phyloP scores from a whole-genome alignment of 345 rosid genomes.

The Eucalyptus caleyi region DNA sequence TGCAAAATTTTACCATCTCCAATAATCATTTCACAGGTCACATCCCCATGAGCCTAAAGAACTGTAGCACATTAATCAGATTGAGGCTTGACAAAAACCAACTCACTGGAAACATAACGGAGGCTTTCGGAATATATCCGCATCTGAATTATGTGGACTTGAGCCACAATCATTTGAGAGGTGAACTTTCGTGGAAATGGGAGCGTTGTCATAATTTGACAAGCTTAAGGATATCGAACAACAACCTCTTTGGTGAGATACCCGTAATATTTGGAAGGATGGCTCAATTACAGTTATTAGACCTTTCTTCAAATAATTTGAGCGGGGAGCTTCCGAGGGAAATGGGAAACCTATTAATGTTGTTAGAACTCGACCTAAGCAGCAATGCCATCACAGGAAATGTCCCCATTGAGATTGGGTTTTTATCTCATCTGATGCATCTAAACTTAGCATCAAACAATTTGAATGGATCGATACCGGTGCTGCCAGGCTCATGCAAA shows the following conservation, averaged over 20 bases:
- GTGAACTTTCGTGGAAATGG: neutral
- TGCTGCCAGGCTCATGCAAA: too few species aligned
- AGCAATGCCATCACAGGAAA: neutral
- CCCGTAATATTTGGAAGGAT: neutral
- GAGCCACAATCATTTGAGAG: neutral
- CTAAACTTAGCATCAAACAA: neutral
- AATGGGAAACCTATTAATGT: neutral
- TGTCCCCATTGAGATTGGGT: neutral
- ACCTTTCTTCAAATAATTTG: neutral
- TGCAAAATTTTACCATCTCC: neutral
- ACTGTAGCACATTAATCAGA: neutral
- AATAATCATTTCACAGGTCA: neutral
- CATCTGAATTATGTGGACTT: neutral
- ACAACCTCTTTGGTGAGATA: rapidly evolving
- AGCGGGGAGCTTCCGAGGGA: neutral
- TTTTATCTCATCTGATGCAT: neutral
- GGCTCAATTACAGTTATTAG: neutral
- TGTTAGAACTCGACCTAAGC: neutral
- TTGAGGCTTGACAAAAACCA: neutral
- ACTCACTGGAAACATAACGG: neutral
- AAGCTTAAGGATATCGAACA: neutral
- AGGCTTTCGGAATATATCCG: neutral
- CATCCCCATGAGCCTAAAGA: neutral
- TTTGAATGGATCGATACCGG: too few species aligned
- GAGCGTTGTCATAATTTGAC: rapidly evolving